Evolutionary conservation across 2,329 filamentous ascomycete species (phyloP).

Genomic region (Diaporthe sp.): DNA sequence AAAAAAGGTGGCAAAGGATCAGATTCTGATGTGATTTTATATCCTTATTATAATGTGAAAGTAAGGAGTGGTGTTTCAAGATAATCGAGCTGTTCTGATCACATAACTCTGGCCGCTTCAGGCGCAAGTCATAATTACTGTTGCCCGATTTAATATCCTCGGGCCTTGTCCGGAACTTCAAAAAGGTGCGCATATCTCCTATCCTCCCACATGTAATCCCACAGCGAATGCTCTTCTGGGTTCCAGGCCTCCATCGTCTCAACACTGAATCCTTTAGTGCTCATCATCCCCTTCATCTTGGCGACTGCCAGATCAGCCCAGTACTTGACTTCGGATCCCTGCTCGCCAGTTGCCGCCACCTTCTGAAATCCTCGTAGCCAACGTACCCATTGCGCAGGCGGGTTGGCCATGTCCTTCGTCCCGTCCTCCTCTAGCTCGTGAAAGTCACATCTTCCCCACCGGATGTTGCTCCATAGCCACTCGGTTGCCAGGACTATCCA

Average conservation of each 20-base stretch:
- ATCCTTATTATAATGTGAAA: not conserved
- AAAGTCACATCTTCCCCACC: not conserved
- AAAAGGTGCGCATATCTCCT: not conserved
- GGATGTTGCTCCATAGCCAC: not conserved
- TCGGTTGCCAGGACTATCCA: not conserved
- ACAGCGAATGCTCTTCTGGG: not conserved
- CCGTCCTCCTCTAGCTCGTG: not conserved
- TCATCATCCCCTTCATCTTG: not conserved
- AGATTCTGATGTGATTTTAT: not conserved
- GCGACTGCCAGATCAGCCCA: not conserved
- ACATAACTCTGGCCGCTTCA: not conserved
- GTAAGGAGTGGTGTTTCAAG: not conserved
- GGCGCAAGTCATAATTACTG: not conserved
- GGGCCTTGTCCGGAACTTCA: not conserved
- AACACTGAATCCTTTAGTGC: not conserved
- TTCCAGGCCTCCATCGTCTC: conserved; percentile 4
- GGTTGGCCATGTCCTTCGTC: not conserved
- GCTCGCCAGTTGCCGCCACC: not conserved
- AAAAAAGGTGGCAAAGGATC: not conserved
- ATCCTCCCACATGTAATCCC: not conserved
- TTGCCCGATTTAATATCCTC: not conserved
- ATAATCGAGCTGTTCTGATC: not conserved
- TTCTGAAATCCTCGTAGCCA: not conserved
- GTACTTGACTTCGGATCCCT: not conserved
- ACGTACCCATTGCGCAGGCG: not conserved